phyloP scores from a whole-genome alignment of 1,284 basidiomycete genomes.

The Sphaerobolus stellatus region DNA sequence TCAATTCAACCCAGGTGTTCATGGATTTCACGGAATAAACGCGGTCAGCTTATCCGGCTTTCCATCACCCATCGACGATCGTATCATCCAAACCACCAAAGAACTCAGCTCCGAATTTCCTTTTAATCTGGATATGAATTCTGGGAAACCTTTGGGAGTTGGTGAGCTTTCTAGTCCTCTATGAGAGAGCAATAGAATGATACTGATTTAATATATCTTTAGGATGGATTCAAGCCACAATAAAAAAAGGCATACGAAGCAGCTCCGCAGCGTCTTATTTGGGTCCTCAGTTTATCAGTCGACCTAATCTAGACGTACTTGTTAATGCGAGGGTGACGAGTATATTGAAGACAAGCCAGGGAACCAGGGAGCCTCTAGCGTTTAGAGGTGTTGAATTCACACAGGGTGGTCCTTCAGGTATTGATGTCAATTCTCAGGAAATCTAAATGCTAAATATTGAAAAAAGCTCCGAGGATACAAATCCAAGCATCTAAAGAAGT shows the following conservation, averaged over 20 bases:
- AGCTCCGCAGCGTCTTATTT: constrained; percentile 23
- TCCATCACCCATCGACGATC: constrained; percentile 22
- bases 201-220: neutral
- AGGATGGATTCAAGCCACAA: constrained; percentile 19
- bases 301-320: constrained; percentile 44
- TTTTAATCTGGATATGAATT: constrained; percentile 24
- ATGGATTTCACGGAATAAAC: constrained; percentile 45
- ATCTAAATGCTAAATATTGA: too few species aligned
- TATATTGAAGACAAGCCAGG: too few species aligned
- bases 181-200: too few species aligned
- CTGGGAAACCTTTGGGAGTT: constrained; percentile 21
- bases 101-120: constrained; percentile 16
- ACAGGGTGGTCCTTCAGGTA: too few species aligned
- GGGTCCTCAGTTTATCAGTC: constrained; percentile 17
- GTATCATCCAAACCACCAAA: constrained; percentile 14
- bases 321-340: constrained; percentile 39
- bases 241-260: constrained; percentile 15
- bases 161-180: constrained; percentile 11
- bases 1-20: constrained; percentile 7
- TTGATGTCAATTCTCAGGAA: too few species aligned
- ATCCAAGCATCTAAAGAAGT: constrained; percentile 30
- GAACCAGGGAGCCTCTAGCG: too few species aligned
- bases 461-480: constrained; percentile 13
- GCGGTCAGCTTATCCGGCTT: constrained; percentile 40
- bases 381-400: too few species aligned